Evolutionary conservation across 192 early-diverging fungal species (phyloP).

Genomic region (Martensiomyces pterosporus): DNA sequence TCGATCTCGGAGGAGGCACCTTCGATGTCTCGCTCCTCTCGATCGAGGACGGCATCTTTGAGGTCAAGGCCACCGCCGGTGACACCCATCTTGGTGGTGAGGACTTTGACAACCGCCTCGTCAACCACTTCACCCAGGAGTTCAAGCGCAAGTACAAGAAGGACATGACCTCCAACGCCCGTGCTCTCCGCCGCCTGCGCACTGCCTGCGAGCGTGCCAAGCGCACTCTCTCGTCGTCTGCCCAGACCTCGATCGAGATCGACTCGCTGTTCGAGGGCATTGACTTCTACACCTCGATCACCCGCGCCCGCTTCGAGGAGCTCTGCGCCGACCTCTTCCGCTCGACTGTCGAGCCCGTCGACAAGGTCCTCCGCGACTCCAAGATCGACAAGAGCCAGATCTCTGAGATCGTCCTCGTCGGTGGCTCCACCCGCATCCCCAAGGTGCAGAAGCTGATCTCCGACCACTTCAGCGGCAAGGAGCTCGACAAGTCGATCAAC

Average conservation of each 20-base stretch:
- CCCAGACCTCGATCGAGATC: slow-evolving; percentile 93
- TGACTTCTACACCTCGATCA: slow-evolving; percentile 98
- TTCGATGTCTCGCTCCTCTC: slow-evolving; percentile 97
- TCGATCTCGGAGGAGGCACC: slow-evolving; percentile 97
- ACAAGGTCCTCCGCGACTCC: slow-evolving; percentile 93
- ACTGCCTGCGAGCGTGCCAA: slow-evolving; percentile 98
- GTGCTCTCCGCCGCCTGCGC: slow-evolving; percentile 94
- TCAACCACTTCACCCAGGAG: slow-evolving; percentile 90
- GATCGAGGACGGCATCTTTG: slow-evolving; percentile 97
- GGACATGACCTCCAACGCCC: slow-evolving; percentile 80
- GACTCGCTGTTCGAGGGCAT: slow-evolving; percentile 95
- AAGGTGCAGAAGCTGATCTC: slow-evolving; percentile 98
- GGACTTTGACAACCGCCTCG: slow-evolving; percentile 99
- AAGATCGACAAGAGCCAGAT: slow-evolving; percentile 92
- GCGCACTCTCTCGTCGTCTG: slow-evolving; percentile 90
- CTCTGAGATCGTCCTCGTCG: slow-evolving; percentile 95
- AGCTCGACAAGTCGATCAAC: slow-evolving; percentile 99
- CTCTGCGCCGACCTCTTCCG: slow-evolving; percentile 96
- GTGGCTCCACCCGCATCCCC: slow-evolving; percentile 99
- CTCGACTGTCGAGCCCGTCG: slow-evolving; percentile 91
- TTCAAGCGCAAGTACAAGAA: slow-evolving; percentile 99
- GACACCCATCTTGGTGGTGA: slow-evolving; percentile 99
- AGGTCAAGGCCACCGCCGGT: slow-evolving; percentile 98
- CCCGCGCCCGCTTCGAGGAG: slow-evolving; percentile 98
- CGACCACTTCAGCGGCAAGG: slow-evolving; percentile 99